These are phyloP conservation scores for Quillaja saponaria DNA, from an alignment of 306 rosid species.

Conservation along the genomic window DNA sequence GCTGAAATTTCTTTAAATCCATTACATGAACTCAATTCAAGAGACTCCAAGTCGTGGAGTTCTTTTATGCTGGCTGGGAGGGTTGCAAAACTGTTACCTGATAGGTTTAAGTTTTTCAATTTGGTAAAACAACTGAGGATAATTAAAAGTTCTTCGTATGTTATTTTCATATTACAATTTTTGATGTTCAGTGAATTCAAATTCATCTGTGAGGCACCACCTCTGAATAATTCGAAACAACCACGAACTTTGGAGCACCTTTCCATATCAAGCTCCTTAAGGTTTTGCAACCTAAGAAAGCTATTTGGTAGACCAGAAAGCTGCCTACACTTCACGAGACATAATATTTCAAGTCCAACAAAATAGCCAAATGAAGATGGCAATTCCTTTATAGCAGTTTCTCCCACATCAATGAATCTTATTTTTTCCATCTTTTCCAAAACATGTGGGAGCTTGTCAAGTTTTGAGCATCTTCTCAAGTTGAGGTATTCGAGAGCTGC, in stretches of 20 bases:
- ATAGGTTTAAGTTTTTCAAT: neutral
- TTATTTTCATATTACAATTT: neutral
- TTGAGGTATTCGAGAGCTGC: neutral
- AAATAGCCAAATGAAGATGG: constrained; percentile 20
- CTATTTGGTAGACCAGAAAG: neutral
- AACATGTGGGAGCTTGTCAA: constrained; percentile 24
- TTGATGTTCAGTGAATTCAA: neutral
- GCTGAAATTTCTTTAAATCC: constrained; percentile 15
- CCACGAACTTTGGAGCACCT: neutral
- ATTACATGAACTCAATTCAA: neutral
- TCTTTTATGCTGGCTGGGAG: constrained; percentile 13
- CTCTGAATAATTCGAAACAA: neutral
- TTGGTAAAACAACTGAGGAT: constrained; percentile 1
- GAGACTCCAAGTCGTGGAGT: neutral
- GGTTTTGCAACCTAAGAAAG: neutral
- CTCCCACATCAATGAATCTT: neutral
- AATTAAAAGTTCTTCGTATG: constrained; percentile 14
- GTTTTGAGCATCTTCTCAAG: neutral
- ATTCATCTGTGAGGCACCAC: neutral
- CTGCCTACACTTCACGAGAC: neutral
- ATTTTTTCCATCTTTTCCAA: constrained; percentile 13
- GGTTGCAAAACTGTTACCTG: neutral
- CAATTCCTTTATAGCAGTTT: constrained; percentile 3
- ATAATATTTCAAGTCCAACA: neutral
- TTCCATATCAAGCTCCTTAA: neutral